Percentiles rank a stretch among this genome's conserved stretches.
These are phyloP conservation scores for Sonneratia alba DNA, from an alignment of 345 rosid species.

Conservation along the genomic window DNA sequence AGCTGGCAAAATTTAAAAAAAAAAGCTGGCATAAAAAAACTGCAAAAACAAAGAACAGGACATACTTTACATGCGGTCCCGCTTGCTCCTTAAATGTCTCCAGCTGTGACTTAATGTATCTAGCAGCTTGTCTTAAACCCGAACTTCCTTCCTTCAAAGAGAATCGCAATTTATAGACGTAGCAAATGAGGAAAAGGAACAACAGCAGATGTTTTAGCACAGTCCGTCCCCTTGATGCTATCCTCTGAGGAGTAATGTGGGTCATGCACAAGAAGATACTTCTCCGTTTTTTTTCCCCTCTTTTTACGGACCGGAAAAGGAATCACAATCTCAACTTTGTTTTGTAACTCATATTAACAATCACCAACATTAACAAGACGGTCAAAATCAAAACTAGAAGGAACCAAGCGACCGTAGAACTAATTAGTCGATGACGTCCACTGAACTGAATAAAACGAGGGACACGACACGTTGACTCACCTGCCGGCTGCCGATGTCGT, in stretches of 20 bases:
- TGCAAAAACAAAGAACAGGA: neutral
- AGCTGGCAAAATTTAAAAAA: neutral
- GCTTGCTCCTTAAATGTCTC: conserved; percentile 66
- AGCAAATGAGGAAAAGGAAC: neutral
- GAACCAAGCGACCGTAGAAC: too few species aligned
- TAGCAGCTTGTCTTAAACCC: conserved; percentile 77
- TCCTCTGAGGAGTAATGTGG: too few species aligned
- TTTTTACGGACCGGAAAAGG: too few species aligned
- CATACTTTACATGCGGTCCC: conserved; percentile 61
- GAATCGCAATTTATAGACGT: neutral
- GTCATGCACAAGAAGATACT: too few species aligned
- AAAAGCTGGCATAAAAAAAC: neutral
- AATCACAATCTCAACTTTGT: too few species aligned
- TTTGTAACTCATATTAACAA: too few species aligned
- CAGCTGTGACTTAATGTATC: conserved; percentile 58
- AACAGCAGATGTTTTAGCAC: neutral
- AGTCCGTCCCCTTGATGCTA: neutral
- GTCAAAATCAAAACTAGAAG: too few species aligned
- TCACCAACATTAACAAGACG: too few species aligned
- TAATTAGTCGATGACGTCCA: too few species aligned
- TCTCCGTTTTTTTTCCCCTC: too few species aligned
- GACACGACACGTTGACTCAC: conserved; percentile 25
- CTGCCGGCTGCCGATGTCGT: conserved; percentile 81
- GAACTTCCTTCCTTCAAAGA: conserved; percentile 72
- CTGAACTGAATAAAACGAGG: too few species aligned